Evolutionary conservation across 2,329 filamentous ascomycete species (phyloP), one percentile per base, ranked within the genome.

Genomic region (Colletotrichum somersetense): DNA sequence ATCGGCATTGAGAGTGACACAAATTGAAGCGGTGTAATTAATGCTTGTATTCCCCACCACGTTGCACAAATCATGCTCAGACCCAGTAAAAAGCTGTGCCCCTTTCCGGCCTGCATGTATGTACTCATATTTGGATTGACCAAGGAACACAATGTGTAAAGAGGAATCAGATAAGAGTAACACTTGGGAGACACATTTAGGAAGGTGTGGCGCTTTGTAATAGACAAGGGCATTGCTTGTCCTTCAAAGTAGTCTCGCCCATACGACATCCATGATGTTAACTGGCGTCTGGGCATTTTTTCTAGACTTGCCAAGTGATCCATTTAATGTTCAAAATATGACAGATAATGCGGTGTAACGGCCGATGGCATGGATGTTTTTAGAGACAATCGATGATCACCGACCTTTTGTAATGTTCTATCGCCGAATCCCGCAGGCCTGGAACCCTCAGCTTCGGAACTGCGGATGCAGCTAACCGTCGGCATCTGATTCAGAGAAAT

Each of bases 21-120:
- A 53, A 38, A 55, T 48, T 20, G 5, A 62, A 46, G 52, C 68
- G 33, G 52, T 42, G 44, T 38, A 26, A 42, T 65, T 38, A 26
- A 42, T 65, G 40, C 38, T 62, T 68, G 56, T 71, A 30, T n/a
- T 26, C n/a, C 64, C 52, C 23, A 42, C 5, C 5, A 18, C 12
- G 38, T 46, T 38, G 23, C 10, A 44, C 23, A 55, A 35, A 16
- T n/a, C 23, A 18, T 26, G 50, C 38, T n/a, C 23, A 26, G 2
- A 16, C n/a, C 44, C 62, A 44, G 6, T 55, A 16, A 18, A 23
- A 16, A 5, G 18, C 38, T 26, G 16, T n/a, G n/a, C 23, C 38
- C 5, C 12, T 3, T 26, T n/a, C 18, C 18, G 61, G 11, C 23
- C 64, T 65, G 61, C 61, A 44, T 30, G 33, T 30, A 44, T 30